Evolutionary conservation across 1,139 yeast species (phyloP), one percentile per base, ranked within the genome.

Genomic region (Geotrichum candidum): DNA sequence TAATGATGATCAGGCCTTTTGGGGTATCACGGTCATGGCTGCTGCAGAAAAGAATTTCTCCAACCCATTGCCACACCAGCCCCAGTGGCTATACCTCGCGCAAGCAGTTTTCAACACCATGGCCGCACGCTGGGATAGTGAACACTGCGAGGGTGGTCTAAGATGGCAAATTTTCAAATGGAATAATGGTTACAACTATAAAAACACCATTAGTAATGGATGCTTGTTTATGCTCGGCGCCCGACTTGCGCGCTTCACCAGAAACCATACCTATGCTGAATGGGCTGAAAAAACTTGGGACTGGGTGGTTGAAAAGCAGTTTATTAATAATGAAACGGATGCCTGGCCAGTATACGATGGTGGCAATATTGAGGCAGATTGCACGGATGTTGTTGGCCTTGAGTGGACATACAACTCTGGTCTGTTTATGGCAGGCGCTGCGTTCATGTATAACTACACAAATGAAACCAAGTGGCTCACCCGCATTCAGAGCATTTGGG

Each of bases 131-230:
- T 92, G 98, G 98, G 97, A 92, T 72, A 68, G 73, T 11, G 78
- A 72, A 2, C 70, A 81, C 60, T 92, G 98, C 76, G 82, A 81
- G 58, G 98, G 98, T 63, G 98, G 98, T 1, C 80, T 92, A 65
- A 83, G 97, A 76, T 92, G 98, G 98, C 98, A 92, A 77, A 92
- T 92, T 73, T 92, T 90, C 78, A 83, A 88, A 65, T 92, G 96
- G 96, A 92, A 92, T 73, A 81, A 91, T 9, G 98, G 98, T 67
- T 92, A 91, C 73, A 88, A 89, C 74, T 92, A 92, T 74, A 92
- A 92, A 76, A 92, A 92, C 74, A 80, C 96, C 13, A 95, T 92
- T 63, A 84, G 96, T 23, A 92, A 91, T 72, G 97, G 97, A 18
- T 89, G 96, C 69, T 78, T 92, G 65, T 91, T 92, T 83, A 88